These are phyloP conservation scores for Cylindrotheca fusiformis DNA, from an alignment of 108 stramenopile genomes.

Conservation along the genomic window DNA sequence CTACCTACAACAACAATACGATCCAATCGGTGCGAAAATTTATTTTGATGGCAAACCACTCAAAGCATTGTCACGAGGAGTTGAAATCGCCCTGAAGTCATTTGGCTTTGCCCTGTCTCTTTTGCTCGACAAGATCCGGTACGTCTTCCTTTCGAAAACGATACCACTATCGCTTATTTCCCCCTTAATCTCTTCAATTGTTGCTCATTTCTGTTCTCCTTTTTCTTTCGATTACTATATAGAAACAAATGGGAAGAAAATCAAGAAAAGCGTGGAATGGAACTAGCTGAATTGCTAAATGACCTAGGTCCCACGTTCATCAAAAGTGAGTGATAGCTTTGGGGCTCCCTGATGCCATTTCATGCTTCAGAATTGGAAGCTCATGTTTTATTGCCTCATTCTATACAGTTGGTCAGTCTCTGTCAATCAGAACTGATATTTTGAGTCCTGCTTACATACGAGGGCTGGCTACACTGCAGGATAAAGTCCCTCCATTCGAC, in stretches of 20 bases:
- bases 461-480: conserved; percentile 84
- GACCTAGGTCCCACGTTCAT: conserved; percentile 83
- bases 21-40: conserved; percentile 53
- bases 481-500: conserved; percentile 87
- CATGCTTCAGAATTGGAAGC: no score
- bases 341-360: no score
- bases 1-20: conserved; percentile 68
- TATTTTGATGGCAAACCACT: conserved; percentile 58
- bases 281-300: conserved; percentile 64
- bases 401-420: conserved; percentile 89
- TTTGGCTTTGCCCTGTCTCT: conserved; percentile 34
- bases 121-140: conserved; percentile 34
- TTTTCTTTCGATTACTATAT: neutral
- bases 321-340: conserved; percentile 49
- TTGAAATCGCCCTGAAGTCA: conserved; percentile 51
- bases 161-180: conserved; percentile 1
- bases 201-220: conserved; percentile 7
- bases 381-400: no score
- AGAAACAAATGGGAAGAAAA: conserved; percentile 47
- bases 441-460: conserved; percentile 78
- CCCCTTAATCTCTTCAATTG: neutral
- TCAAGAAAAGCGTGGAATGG: conserved; percentile 55
- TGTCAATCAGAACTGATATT: conserved; percentile 92
- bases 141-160: neutral
- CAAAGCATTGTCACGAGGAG: conserved; percentile 36